Evolutionary conservation across 2,329 filamentous ascomycete species (phyloP).

Genomic region (Pseudomassariella vexata): DNA sequence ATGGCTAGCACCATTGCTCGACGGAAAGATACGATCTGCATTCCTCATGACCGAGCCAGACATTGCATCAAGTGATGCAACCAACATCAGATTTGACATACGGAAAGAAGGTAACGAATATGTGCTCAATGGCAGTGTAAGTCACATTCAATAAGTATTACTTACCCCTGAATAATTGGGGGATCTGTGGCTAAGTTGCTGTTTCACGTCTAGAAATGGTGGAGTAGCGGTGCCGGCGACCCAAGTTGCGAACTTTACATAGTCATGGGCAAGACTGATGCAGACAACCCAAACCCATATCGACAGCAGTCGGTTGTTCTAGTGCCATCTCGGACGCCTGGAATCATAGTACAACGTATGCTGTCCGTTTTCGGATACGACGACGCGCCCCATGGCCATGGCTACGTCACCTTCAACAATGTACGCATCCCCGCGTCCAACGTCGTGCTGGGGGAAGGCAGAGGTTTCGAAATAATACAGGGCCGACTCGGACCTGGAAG

Average conservation of each 20-base stretch:
- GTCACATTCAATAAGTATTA: too few species aligned
- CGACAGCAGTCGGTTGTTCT: slow-evolving; percentile 31
- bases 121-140: slow-evolving; percentile 36
- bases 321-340: slow-evolving; percentile 29
- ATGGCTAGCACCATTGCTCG: slow-evolving; percentile 42
- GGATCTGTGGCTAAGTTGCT: too few species aligned
- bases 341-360: slow-evolving; percentile 31
- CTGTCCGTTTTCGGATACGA: slow-evolving; percentile 35
- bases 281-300: slow-evolving; percentile 31
- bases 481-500: slow-evolving; percentile 32
- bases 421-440: slow-evolving; percentile 32
- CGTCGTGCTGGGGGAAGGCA: slow-evolving; percentile 33
- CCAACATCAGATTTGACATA: slow-evolving; percentile 34
- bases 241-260: slow-evolving; percentile 29
- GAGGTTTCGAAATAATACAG: slow-evolving; percentile 35
- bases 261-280: slow-evolving; percentile 30
- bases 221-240: too few species aligned
- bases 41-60: slow-evolving; percentile 48
- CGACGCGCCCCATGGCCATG: slow-evolving; percentile 34
- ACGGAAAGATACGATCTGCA: slow-evolving; percentile 40
- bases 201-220: too few species aligned
- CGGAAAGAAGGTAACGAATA: slow-evolving; percentile 28
- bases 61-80: slow-evolving; percentile 42
- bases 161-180: too few species aligned
- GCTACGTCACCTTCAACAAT: slow-evolving; percentile 34